Evolutionary conservation across 1,139 yeast genomes (phyloP).

Genomic region (Yamadazyma spencermartinsiae): DNA sequence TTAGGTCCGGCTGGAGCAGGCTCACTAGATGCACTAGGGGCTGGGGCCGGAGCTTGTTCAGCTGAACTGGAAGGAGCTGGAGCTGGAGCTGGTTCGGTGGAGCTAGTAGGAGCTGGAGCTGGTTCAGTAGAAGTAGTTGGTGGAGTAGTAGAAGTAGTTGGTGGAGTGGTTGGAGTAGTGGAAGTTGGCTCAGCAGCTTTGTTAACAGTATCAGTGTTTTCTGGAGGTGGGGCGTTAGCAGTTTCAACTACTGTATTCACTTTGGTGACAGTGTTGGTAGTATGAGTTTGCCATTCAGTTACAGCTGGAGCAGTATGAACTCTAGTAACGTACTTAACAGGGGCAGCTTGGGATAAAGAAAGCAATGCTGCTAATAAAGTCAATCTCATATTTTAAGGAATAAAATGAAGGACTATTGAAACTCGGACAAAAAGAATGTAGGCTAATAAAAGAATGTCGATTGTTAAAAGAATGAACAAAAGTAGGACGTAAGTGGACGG

Average conservation of each 20-base stretch:
- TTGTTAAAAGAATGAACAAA: background rate
- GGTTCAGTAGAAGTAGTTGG: constrained; percentile 9
- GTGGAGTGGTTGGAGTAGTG: constrained; percentile 11
- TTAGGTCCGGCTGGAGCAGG: constrained; percentile 1
- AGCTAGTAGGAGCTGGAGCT: constrained; percentile 6
- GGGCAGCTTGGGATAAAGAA: constrained; percentile 29
- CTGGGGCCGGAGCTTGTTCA: constrained; percentile 3
- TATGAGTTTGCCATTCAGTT: constrained; percentile 23
- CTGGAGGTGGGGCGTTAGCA: constrained; percentile 20
- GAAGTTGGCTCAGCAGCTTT: constrained; percentile 11
- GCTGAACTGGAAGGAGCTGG: background rate
- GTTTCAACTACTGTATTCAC: constrained; percentile 57
- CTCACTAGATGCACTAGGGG: background rate
- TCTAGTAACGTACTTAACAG: constrained; percentile 25
- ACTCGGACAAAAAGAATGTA: no score
- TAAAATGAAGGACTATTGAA: no score
- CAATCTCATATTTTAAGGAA: constrained; percentile 16
- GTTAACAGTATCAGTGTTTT: constrained; percentile 15
- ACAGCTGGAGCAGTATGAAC: constrained; percentile 33
- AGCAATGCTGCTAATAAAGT: constrained; percentile 19
- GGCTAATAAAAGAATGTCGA: background rate
- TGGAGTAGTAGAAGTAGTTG: constrained; percentile 12
- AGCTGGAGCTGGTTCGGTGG: constrained; percentile 6
- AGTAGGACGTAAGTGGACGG: background rate
- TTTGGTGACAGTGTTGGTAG: constrained; percentile 31